Evolutionary conservation across 106 monocot genomes (phyloP).

Genomic region (Platanthera zijinensis): DNA sequence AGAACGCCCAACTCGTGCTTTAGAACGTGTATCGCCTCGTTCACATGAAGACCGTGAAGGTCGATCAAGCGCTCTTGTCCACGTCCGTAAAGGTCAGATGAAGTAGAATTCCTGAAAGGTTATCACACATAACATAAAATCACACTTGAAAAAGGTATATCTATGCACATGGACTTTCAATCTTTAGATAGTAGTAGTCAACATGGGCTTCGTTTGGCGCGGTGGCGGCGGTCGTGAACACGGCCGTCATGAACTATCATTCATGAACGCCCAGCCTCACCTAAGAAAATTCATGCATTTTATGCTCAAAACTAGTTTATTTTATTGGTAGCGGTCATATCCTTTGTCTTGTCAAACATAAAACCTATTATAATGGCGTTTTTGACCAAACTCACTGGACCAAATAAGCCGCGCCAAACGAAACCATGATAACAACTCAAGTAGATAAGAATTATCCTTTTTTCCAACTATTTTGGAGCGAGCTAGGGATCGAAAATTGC

Average conservation of each 20-base stretch:
- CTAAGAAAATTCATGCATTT: too few species aligned
- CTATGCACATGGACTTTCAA: too few species aligned
- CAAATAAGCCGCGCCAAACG: background rate
- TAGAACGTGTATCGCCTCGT: slow-evolving; percentile 79
- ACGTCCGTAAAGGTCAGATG: slow-evolving; percentile 14
- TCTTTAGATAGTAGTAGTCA: too few species aligned
- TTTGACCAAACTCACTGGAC: too few species aligned
- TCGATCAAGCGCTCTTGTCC: slow-evolving; percentile 74
- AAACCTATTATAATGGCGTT: too few species aligned
- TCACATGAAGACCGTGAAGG: slow-evolving; percentile 79
- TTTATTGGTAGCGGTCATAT: too few species aligned
- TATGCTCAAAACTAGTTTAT: too few species aligned
- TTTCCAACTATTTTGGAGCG: background rate
- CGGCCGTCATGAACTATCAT: too few species aligned
- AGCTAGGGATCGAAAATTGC: background rate
- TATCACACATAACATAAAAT: background rate
- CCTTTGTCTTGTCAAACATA: too few species aligned
- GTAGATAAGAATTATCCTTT: background rate
- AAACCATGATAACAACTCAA: background rate
- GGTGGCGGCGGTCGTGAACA: too few species aligned
- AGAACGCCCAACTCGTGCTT: slow-evolving; percentile 61
- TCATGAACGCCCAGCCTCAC: too few species aligned
- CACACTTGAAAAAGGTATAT: too few species aligned
- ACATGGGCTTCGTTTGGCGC: background rate
- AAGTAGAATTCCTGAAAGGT: slow-evolving; percentile 36